phyloP scores from a whole-genome alignment of 345 rosid species.

The Salix caprea region DNA sequence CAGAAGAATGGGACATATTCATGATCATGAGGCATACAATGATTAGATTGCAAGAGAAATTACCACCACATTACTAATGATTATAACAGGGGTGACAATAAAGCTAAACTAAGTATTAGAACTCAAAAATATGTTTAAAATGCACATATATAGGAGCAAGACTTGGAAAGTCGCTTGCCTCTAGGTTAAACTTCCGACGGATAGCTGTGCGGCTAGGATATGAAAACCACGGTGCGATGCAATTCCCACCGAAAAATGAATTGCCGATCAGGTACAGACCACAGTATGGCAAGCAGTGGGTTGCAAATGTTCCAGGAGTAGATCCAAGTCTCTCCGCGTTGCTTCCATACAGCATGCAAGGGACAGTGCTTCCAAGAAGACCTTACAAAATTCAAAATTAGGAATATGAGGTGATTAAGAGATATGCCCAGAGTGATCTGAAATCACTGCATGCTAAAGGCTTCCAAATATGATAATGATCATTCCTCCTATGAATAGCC shows the following conservation, averaged over 20 bases:
- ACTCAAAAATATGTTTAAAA: not conserved
- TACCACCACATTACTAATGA: not conserved
- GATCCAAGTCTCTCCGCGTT: constrained; percentile 86
- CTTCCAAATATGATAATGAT: not conserved
- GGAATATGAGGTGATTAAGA: not conserved
- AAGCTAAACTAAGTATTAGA: not conserved
- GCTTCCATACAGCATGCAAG: constrained; percentile 83
- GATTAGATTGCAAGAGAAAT: not conserved
- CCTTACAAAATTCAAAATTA: constrained; percentile 35
- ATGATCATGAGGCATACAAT: not conserved
- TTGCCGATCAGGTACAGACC: constrained; percentile 71
- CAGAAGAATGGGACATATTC: not conserved
- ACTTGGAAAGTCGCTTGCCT: constrained; percentile 44
- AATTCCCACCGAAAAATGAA: constrained; percentile 61
- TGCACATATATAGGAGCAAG: not conserved
- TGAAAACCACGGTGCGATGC: constrained; percentile 89
- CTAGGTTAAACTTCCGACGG: constrained; percentile 81
- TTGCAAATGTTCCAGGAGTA: constrained; percentile 69
- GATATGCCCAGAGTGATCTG: not conserved
- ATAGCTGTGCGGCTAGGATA: constrained; percentile 65
- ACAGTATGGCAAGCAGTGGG: constrained; percentile 67
- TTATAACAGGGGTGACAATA: not conserved
- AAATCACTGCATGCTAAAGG: not conserved
- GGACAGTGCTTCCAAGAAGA: constrained; percentile 84
- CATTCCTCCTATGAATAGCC: not conserved